A percentile compares a stretch with the other conserved stretches of the same genome.
phyloP scores from a whole-genome alignment of 2,329 filamentous ascomycete genomes.

The Fusarium chuoi region DNA sequence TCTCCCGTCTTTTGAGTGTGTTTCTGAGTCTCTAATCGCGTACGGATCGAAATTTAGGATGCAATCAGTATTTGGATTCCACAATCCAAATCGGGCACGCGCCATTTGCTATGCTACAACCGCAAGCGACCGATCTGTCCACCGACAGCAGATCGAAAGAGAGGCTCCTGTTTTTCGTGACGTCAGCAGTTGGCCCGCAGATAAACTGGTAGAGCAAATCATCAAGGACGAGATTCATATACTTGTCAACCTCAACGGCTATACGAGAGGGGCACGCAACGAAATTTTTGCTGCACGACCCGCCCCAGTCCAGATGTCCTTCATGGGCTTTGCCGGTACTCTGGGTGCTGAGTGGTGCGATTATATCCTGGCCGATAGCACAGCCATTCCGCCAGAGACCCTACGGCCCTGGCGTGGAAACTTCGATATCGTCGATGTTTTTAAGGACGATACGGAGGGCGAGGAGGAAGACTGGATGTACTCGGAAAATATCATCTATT shows the following conservation, averaged over 20 bases:
- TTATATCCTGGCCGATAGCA: slow-evolving; percentile 91
- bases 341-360: slow-evolving; percentile 98
- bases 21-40: slow-evolving; percentile 7
- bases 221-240: slow-evolving; percentile 91
- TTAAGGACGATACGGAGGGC: slow-evolving; percentile 72
- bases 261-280: slow-evolving; percentile 95
- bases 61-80: slow-evolving; percentile 97
- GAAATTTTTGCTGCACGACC: slow-evolving; percentile 96
- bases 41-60: slow-evolving; percentile 62
- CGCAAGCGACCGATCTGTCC: slow-evolving; percentile 85
- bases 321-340: slow-evolving; percentile 98
- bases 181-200: slow-evolving; percentile 85
- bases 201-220: slow-evolving; percentile 87
- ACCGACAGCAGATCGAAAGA: slow-evolving; percentile 91
- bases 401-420: slow-evolving; percentile 83
- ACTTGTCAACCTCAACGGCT: slow-evolving; percentile 96
- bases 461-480: slow-evolving; percentile 89
- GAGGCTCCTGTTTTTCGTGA: slow-evolving; percentile 94
- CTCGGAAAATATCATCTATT: slow-evolving; percentile 95
- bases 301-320: slow-evolving; percentile 98
- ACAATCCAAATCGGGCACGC: slow-evolving; percentile 76
- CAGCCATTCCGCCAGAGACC: slow-evolving; percentile 84
- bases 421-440: slow-evolving; percentile 76
- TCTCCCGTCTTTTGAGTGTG: neutral
- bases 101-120: slow-evolving; percentile 98